Percentiles rank a stretch among this genome's conserved stretches.
Evolutionary conservation across 768 basidiomycete genomes (phyloP).

Genomic region (Termitomyces sp.): DNA sequence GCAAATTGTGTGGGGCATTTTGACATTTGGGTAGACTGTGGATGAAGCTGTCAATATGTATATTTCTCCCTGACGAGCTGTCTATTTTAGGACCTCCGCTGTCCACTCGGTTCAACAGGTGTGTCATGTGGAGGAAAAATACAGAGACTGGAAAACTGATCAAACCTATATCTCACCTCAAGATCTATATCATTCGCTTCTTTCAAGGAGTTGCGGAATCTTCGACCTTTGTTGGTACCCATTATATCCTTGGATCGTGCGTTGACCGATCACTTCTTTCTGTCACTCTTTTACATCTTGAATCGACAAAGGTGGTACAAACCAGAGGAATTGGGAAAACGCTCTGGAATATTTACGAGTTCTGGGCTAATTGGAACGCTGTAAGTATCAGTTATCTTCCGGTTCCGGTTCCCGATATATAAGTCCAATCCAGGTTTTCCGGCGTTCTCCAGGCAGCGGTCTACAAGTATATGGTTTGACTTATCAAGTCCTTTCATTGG

Average conservation of each 20-base stretch:
- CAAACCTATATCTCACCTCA: background rate
- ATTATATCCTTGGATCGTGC: slow-evolving; percentile 67
- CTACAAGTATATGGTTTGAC: slow-evolving; percentile 35
- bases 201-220: slow-evolving; percentile 70
- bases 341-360: slow-evolving; percentile 67
- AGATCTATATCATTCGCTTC: slow-evolving; percentile 65
- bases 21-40: slow-evolving; percentile 51
- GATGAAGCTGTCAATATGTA: background rate
- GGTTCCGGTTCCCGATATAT: background rate
- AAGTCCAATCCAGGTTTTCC: slow-evolving; percentile 41
- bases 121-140: no score
- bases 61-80: slow-evolving; percentile 1
- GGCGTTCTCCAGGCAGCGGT: slow-evolving; percentile 61
- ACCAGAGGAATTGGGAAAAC: slow-evolving; percentile 61
- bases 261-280: slow-evolving; percentile 17
- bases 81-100: slow-evolving; percentile 40
- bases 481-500: background rate
- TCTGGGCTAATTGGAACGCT: slow-evolving; percentile 57
- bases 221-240: slow-evolving; percentile 72
- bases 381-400: slow-evolving; percentile 29
- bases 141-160: background rate
- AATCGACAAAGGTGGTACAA: slow-evolving; percentile 54
- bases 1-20: slow-evolving; percentile 60
- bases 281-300: background rate
- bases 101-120: slow-evolving; percentile 55